phyloP scores from a whole-genome alignment of 306 rosid species.

The Medicago arabica region DNA sequence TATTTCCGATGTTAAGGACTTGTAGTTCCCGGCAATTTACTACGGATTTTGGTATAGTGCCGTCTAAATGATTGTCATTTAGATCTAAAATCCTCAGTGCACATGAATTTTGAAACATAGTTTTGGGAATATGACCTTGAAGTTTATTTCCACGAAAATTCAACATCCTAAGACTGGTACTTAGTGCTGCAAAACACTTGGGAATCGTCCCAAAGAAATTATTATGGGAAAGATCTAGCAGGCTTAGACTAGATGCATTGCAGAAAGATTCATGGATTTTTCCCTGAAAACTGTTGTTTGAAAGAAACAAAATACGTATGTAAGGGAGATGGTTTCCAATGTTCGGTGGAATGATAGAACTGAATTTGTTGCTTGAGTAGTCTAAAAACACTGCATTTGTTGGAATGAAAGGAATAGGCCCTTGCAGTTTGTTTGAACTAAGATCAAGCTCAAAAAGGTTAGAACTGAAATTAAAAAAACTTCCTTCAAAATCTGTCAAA shows the following conservation, averaged over 20 bases:
- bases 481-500: neutral
- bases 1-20: neutral
- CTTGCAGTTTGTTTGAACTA: conserved; percentile 18
- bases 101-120: conserved; percentile 18
- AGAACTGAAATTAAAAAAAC: neutral
- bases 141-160: conserved; percentile 39
- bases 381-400: neutral
- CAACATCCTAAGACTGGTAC: conserved; percentile 1
- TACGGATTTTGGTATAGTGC: neutral
- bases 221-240: conserved; percentile 52
- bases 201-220: conserved; percentile 39
- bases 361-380: conserved; percentile 34
- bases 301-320: neutral
- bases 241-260: conserved; percentile 15
- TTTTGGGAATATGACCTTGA: neutral
- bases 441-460: neutral
- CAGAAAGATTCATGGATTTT: conserved; percentile 44
- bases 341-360: conserved; percentile 2
- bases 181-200: neutral
- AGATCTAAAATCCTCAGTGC: neutral
- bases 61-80: neutral
- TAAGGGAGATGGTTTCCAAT: conserved; percentile 27
- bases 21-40: neutral
- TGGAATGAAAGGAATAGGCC: neutral
- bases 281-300: conserved; percentile 33